A percentile compares a stretch with the other conserved stretches of the same genome.
These are phyloP conservation scores for Fusarium ramigenum DNA, from an alignment of 2,329 filamentous ascomycete species.

Conservation along the genomic window DNA sequence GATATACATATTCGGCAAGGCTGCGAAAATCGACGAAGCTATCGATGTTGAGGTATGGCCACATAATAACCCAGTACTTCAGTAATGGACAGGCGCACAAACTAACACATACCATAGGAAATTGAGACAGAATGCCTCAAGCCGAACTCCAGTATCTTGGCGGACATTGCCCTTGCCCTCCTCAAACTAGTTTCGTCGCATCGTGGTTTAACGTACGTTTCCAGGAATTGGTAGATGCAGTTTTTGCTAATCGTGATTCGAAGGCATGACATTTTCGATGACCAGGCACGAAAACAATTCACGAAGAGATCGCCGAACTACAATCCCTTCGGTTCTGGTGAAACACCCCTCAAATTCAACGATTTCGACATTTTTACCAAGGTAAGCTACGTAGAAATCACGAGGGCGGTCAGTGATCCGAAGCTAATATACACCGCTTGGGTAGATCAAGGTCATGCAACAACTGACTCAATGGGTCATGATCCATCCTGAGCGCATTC, in stretches of 20 bases:
- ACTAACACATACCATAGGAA: constrained; percentile 63
- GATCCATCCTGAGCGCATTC: constrained; percentile 84
- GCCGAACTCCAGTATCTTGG: constrained; percentile 76
- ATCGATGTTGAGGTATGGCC: constrained; percentile 84
- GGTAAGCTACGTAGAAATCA: constrained; percentile 54
- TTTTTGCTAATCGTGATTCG: constrained; percentile 17
- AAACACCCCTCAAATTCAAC: constrained; percentile 76
- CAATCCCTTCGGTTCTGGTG: constrained; percentile 87
- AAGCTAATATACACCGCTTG: neutral
- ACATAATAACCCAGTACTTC: constrained; percentile 7
- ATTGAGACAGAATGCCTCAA: constrained; percentile 90
- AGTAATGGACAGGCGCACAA: neutral
- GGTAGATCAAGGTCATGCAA: constrained; percentile 78
- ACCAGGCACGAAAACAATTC: constrained; percentile 91
- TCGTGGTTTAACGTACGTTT: constrained; percentile 84
- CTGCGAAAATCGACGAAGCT: constrained; percentile 88
- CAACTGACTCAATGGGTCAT: constrained; percentile 91
- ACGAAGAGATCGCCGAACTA: constrained; percentile 77
- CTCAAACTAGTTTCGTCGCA: constrained; percentile 95
- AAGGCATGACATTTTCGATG: constrained; percentile 89
- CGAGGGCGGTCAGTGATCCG: neutral
- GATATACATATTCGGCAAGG: constrained; percentile 88
- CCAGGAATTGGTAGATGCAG: neutral
- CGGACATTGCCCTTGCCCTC: constrained; percentile 84
- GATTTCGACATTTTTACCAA: constrained; percentile 87